Evolutionary conservation across 805 yeast genomes (phyloP).

Genomic region (Candida ortonii): DNA sequence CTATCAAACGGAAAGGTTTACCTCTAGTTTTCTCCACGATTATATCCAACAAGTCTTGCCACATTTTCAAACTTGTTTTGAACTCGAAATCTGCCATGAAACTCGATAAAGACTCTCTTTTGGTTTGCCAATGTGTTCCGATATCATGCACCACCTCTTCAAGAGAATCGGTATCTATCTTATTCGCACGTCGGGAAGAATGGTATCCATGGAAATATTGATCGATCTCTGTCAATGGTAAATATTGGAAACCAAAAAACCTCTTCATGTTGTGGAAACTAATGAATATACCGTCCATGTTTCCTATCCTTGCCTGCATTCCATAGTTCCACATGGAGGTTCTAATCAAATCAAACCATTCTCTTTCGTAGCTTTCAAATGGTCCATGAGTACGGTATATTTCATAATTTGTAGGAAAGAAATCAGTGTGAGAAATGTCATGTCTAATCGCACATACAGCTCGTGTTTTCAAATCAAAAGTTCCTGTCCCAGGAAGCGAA

Average conservation of each 20-base stretch:
- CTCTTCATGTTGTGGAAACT: slow-evolving; percentile 83
- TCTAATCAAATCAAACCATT: slow-evolving; percentile 68
- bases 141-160: slow-evolving; percentile 24
- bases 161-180: slow-evolving; percentile 9
- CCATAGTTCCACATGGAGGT: slow-evolving; percentile 81
- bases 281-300: slow-evolving; percentile 93
- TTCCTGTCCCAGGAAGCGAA: slow-evolving; percentile 83
- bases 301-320: slow-evolving; percentile 89
- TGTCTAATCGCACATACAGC: slow-evolving; percentile 85
- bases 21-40: slow-evolving; percentile 33
- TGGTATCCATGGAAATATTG: slow-evolving; percentile 46
- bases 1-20: slow-evolving; percentile 37
- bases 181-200: neutral
- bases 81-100: slow-evolving; percentile 68
- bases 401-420: slow-evolving; percentile 63
- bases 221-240: slow-evolving; percentile 75
- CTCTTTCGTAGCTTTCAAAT: slow-evolving; percentile 81
- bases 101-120: slow-evolving; percentile 39
- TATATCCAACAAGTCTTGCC: slow-evolving; percentile 43
- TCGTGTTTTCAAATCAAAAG: slow-evolving; percentile 88
- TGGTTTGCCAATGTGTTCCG: slow-evolving; percentile 30
- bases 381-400: slow-evolving; percentile 59
- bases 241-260: slow-evolving; percentile 87
- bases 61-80: slow-evolving; percentile 51
- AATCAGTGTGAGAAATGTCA: slow-evolving; percentile 56